These are phyloP conservation scores for Boletus bicolor DNA, from an alignment of 768 basidiomycete species.

Conservation along the genomic window DNA sequence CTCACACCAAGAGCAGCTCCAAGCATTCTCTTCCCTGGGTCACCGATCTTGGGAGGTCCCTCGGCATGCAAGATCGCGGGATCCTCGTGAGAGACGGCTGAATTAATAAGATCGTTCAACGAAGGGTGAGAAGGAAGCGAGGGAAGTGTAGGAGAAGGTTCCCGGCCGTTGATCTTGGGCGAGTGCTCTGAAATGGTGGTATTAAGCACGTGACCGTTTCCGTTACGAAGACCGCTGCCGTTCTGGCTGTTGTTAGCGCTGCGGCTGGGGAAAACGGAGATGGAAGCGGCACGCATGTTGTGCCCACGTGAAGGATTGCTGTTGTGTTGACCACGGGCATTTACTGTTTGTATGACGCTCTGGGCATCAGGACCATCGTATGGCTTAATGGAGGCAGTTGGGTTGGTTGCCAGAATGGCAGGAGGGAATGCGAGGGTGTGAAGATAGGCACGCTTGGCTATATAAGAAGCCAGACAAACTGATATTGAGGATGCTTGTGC, in stretches of 20 bases:
- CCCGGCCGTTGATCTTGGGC: slow-evolving; percentile 46
- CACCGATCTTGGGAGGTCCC: slow-evolving; percentile 78
- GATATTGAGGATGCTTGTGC: neutral
- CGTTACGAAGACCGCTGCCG: slow-evolving; percentile 28
- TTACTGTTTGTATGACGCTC: slow-evolving; percentile 76
- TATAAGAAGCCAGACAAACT: neutral
- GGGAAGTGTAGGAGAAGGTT: slow-evolving; percentile 81
- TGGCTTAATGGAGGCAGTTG: slow-evolving; percentile 68
- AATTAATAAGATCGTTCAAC: slow-evolving; percentile 79
- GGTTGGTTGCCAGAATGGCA: slow-evolving; percentile 54
- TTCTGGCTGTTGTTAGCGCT: slow-evolving; percentile 39
- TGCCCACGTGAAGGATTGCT: slow-evolving; percentile 67
- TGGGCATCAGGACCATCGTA: slow-evolving; percentile 96
- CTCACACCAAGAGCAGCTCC: slow-evolving; percentile 81
- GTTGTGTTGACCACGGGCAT: slow-evolving; percentile 62
- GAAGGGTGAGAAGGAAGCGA: slow-evolving; percentile 80
- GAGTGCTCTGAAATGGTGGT: slow-evolving; percentile 51
- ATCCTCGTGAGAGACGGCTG: slow-evolving; percentile 56
- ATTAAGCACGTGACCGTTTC: slow-evolving; percentile 37
- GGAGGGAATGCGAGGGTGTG: slow-evolving; percentile 83
- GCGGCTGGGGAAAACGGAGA: slow-evolving; percentile 61
- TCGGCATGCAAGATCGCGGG: slow-evolving; percentile 59
- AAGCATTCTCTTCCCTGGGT: slow-evolving; percentile 87
- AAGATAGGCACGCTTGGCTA: slow-evolving; percentile 57
- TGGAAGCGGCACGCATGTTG: slow-evolving; percentile 64